These are phyloP conservation scores for Hyphopichia buzzinii DNA, from an alignment of 1,139 yeast genomes.

Conservation along the genomic window DNA sequence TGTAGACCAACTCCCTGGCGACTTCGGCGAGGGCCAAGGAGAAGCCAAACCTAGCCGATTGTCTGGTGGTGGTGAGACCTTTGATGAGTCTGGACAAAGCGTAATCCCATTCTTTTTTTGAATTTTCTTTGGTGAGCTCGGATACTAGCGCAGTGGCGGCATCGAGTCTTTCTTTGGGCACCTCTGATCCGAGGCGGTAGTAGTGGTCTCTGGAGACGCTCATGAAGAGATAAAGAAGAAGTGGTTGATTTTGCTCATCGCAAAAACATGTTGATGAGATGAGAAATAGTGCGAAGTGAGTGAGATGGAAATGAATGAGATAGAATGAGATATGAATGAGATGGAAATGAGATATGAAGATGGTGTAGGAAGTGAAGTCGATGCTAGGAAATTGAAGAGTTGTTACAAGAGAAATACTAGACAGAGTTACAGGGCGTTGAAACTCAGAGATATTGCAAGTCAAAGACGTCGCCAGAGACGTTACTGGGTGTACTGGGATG, in stretches of 20 bases:
- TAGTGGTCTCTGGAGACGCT: constrained; percentile 71
- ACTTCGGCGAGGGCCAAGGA: constrained; percentile 86
- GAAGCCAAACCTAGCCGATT: constrained; percentile 83
- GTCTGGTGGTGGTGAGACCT: constrained; percentile 81
- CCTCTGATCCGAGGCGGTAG: constrained; percentile 75
- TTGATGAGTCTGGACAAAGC: constrained; percentile 74
- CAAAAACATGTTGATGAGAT: too few species aligned
- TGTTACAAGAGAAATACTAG: too few species aligned
- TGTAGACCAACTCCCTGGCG: constrained; percentile 44
- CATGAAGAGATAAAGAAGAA: constrained; percentile 29
- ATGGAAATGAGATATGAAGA: too few species aligned
- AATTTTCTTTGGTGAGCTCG: constrained; percentile 48
- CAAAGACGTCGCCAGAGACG: too few species aligned
- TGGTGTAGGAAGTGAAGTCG: too few species aligned
- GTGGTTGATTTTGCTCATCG: constrained; percentile 1
- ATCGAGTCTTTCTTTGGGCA: constrained; percentile 65
- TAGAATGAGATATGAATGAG: too few species aligned
- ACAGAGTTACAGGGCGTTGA: too few species aligned
- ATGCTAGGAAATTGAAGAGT: too few species aligned
- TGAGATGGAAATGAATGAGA: too few species aligned
- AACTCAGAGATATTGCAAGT: too few species aligned
- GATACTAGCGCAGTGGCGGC: constrained; percentile 69
- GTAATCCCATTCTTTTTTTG: constrained; percentile 71
- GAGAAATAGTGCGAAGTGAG: too few species aligned
- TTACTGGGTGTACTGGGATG: too few species aligned